These are phyloP conservation scores for Penicillium psychrosexuale DNA, from an alignment of 2,329 filamentous ascomycete genomes.

Conservation along the genomic window DNA sequence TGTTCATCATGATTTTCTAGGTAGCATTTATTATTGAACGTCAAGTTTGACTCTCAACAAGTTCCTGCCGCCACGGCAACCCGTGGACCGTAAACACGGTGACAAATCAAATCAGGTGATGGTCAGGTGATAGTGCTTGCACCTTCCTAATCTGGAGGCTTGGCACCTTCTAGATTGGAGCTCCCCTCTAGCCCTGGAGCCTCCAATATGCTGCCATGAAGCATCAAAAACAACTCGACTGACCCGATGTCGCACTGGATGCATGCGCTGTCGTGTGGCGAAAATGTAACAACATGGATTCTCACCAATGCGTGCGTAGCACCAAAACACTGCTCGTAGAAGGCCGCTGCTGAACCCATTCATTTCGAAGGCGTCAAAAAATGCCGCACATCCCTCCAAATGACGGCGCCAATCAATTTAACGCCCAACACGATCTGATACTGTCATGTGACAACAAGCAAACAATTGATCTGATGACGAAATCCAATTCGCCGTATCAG, in stretches of 20 bases:
- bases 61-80: neutral
- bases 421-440: no score
- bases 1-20: neutral
- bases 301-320: constrained; percentile 55
- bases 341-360: constrained; percentile 52
- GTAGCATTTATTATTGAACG: neutral
- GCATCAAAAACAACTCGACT: constrained; percentile 10
- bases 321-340: constrained; percentile 58
- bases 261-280: constrained; percentile 50
- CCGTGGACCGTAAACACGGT: neutral
- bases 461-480: no score
- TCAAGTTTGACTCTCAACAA: neutral
- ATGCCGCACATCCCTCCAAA: constrained; percentile 55
- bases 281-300: constrained; percentile 40
- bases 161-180: constrained; percentile 3
- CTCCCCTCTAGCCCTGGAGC: neutral
- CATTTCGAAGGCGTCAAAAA: constrained; percentile 50
- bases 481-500: no score
- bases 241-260: constrained; percentile 42
- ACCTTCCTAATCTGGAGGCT: constrained; percentile 16
- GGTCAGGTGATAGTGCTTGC: constrained; percentile 11
- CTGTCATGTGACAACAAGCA: no score
- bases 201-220: constrained; percentile 7
- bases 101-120: neutral
- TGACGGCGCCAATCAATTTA: constrained; percentile 58